Conservation (phyloP, 129 eudicot species). For the Gnaphalium uliginosum region DNA sequence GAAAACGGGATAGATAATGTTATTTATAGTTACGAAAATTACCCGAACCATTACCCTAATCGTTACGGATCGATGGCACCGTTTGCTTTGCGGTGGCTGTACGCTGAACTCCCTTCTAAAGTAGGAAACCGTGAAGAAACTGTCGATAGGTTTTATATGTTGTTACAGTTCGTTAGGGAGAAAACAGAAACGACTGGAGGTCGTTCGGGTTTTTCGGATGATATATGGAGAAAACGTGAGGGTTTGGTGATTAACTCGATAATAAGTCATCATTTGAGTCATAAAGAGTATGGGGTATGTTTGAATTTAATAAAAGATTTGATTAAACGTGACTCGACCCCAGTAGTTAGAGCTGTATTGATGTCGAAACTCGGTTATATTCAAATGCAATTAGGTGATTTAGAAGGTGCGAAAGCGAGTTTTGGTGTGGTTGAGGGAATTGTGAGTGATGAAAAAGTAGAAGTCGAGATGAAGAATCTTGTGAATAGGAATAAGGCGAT, state of each 20-base stretch:
- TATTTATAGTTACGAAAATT: constrained; percentile 43
- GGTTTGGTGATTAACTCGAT: constrained; percentile 59
- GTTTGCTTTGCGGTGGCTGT: constrained; percentile 74
- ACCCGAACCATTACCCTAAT: constrained; percentile 61
- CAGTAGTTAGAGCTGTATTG: constrained; percentile 26
- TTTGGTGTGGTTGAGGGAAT: constrained; percentile 1
- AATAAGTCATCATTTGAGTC: constrained; percentile 67
- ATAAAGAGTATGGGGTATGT: constrained; percentile 75
- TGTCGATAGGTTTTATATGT: constrained; percentile 66
- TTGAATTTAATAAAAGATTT: constrained; percentile 54
- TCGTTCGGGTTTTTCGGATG: constrained; percentile 23
- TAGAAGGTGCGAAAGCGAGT: neutral
- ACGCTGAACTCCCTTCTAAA: constrained; percentile 67
- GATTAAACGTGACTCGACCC: constrained; percentile 29
- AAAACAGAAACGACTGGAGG: constrained; percentile 2
- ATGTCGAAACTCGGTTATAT: constrained; percentile 67
- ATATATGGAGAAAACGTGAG: constrained; percentile 74
- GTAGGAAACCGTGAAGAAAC: constrained; percentile 51
- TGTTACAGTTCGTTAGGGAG: constrained; percentile 54
- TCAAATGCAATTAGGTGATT: constrained; percentile 50
- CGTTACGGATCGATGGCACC: constrained; percentile 80
- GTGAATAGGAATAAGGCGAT: constrained; percentile 78
- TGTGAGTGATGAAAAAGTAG: neutral
- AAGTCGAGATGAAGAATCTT: constrained; percentile 59
- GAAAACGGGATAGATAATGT: constrained; percentile 53